Conservation (phyloP, 345 rosid species). For the Fremontodendron californicum region DNA sequence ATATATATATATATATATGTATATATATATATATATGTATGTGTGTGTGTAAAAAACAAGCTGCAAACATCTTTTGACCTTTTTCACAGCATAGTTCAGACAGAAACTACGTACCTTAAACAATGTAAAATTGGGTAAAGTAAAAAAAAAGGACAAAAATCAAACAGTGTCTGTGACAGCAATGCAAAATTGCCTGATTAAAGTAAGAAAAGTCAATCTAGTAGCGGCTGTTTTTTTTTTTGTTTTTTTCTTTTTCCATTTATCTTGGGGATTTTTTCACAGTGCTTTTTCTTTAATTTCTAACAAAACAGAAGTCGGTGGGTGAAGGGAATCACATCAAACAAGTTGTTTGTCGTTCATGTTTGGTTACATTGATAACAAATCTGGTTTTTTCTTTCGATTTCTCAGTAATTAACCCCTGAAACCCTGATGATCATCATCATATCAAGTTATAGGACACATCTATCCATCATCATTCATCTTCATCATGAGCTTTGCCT, state of each 20-base stretch:
- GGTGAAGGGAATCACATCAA: neutral
- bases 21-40: no score
- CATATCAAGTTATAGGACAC: neutral
- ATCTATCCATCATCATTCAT: neutral
- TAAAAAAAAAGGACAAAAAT: neutral
- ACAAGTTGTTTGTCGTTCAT: neutral
- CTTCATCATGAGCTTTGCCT: constrained; percentile 45
- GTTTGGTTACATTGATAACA: constrained; percentile 5
- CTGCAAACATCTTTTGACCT: neutral
- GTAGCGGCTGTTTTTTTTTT: neutral
- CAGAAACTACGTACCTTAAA: neutral
- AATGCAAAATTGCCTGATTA: neutral
- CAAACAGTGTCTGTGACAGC: neutral
- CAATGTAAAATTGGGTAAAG: neutral
- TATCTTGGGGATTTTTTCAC: neutral
- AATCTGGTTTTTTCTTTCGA: neutral
- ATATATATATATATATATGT: no score
- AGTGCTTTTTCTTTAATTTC: neutral
- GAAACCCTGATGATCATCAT: neutral
- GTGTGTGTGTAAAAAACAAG: neutral
- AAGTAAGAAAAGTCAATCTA: neutral
- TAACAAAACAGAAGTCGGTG: neutral
- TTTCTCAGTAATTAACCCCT: neutral
- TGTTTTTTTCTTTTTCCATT: neutral
- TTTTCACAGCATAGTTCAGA: neutral